Evolutionary conservation across 352 stramenopile genomes (phyloP).

Genomic region (Phytopythium aichiense): DNA sequence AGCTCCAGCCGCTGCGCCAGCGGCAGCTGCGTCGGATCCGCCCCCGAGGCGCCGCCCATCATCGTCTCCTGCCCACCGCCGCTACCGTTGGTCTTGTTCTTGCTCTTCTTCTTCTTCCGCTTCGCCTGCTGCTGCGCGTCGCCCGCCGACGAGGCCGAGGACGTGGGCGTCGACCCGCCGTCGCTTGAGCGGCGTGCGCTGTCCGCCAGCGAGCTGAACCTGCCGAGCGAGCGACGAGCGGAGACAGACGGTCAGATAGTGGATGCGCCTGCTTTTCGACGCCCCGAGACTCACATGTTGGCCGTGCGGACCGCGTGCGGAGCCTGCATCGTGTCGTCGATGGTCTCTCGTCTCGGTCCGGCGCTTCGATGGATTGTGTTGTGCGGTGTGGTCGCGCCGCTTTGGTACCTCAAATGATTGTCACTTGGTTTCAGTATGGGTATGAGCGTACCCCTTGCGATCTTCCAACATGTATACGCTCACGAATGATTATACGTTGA

Average conservation of each 20-base stretch:
- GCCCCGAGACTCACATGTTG: constrained; percentile 17
- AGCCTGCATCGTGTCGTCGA: constrained; percentile 13
- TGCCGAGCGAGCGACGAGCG: neutral
- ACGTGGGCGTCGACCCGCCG: constrained; percentile 15
- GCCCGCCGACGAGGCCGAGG: constrained; percentile 11
- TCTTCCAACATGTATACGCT: too few relatives aligned
- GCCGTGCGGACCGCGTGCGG: constrained; percentile 29
- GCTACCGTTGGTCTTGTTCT: neutral
- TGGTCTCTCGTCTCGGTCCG: too few relatives aligned
- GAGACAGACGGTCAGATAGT: neutral
- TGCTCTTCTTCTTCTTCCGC: constrained; percentile 3
- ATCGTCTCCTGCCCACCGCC: neutral
- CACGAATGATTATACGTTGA: too few relatives aligned
- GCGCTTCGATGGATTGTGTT: too few relatives aligned
- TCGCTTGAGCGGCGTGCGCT: constrained; percentile 24
- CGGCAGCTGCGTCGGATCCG: constrained; percentile 41
- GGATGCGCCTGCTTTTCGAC: too few relatives aligned
- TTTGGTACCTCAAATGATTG: too few relatives aligned
- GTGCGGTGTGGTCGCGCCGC: too few relatives aligned
- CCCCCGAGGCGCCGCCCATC: neutral
- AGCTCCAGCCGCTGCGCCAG: constrained; percentile 58
- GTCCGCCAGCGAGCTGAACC: constrained; percentile 29
- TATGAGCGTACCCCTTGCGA: too few relatives aligned
- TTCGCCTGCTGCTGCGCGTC: constrained; percentile 32
- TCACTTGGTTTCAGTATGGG: too few relatives aligned